These are phyloP conservation scores for Aspergillus latus DNA, from an alignment of 2,329 filamentous ascomycete species.

Conservation along the genomic window DNA sequence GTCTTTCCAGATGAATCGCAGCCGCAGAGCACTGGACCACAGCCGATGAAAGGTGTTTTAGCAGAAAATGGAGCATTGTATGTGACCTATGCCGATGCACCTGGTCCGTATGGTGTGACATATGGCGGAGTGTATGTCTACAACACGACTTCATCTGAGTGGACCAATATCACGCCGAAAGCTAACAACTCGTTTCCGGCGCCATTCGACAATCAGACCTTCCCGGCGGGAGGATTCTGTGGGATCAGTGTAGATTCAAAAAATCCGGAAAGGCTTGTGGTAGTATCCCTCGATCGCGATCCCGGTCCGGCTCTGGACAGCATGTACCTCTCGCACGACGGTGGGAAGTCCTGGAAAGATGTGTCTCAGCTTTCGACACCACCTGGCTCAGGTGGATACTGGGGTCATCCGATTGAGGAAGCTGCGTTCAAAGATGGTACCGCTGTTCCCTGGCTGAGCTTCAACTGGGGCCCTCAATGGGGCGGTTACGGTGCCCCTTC, in stretches of 20 bases:
- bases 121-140: slow-evolving; percentile 18
- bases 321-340: slow-evolving; percentile 19
- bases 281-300: slow-evolving; percentile 15
- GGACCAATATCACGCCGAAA: slow-evolving; percentile 17
- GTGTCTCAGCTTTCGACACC: slow-evolving; percentile 18
- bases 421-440: slow-evolving; percentile 18
- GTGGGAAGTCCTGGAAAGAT: slow-evolving; percentile 18
- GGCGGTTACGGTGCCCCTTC: slow-evolving; percentile 18
- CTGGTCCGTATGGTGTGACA: slow-evolving; percentile 14
- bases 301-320: slow-evolving; percentile 19
- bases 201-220: slow-evolving; percentile 15
- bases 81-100: slow-evolving; percentile 16
- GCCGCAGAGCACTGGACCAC: slow-evolving; percentile 15
- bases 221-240: slow-evolving; percentile 17
- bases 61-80: slow-evolving; percentile 17
- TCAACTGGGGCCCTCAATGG: slow-evolving; percentile 20
- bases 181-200: slow-evolving; percentile 9
- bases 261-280: slow-evolving; percentile 17
- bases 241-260: slow-evolving; percentile 15
- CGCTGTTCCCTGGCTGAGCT: slow-evolving; percentile 16
- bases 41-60: slow-evolving; percentile 18
- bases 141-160: slow-evolving; percentile 12
- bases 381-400: slow-evolving; percentile 15
- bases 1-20: slow-evolving; percentile 15
- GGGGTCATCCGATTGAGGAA: slow-evolving; percentile 18